Base-by-base conservation (phyloP, 2,329 filamentous ascomycete genomes). In the Aspergillus vadensis region DNA sequence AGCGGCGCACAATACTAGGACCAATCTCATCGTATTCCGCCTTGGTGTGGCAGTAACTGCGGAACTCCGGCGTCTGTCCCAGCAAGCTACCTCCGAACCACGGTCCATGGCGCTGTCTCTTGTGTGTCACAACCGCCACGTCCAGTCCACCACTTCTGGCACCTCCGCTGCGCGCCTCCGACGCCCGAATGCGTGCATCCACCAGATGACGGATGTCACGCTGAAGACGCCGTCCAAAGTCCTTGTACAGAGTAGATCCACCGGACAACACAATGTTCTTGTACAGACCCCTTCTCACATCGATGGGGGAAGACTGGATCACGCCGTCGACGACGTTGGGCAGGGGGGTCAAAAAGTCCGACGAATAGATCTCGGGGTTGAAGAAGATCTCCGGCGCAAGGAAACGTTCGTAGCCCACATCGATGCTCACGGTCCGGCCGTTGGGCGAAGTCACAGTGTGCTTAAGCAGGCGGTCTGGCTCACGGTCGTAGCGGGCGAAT, bases 221-320 rank as follows among this genome's bases (percentile, higher is more conserved):
- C 81, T 99, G 96, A 82, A 99, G 84, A 75, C 95, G 88, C 67
- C 95, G 88, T 25, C 95, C 95, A 79, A 99, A 99, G 79, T 99
- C 93, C 80, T 98, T 97, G 86, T 98, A 99, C 63, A 99, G 83
- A 21, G 95, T 99, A 69, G 93, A 97, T 70, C 95, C 95, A 75
- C 95, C 95, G 3, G 94, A 98, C 39, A 99, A 84, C 38, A 99
- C 95, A 80, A 99, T 99, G 81, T 99, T 99, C 87, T 99, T 99
- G 86, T 99, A 99, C 39, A 99, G 85, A 44, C 95, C 95, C 80
- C 95, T 88, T 73, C 95, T 90, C 49, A 99, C 96, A 74, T 99
- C 95, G 70, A 99, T 99, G 44, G 95, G 95, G 36, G 94, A 97
- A 59, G 92, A 94, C 79, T 99, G 95, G 70, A 99, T 99, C 65